Evolutionary conservation across 2,329 filamentous ascomycete genomes (phyloP), one percentile per base, ranked within the genome.

Genomic region (Colletotrichum noveboracense): DNA sequence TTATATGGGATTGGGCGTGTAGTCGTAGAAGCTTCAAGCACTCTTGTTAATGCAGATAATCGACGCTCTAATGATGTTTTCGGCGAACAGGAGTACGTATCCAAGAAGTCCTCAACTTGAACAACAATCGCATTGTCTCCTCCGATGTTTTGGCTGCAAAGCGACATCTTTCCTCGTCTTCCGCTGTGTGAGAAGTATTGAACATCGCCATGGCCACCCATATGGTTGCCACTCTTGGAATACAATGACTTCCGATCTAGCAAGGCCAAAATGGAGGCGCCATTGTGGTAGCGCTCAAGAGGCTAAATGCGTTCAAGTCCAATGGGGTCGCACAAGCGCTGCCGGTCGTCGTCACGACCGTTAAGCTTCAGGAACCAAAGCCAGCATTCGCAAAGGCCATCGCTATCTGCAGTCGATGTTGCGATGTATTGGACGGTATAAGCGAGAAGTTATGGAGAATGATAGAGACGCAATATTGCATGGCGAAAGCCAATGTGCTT

Each of bases 321-420:
- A 48, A n/a, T 0, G 43, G 38, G 3, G 1, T 21, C 18, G 18
- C 18, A 48, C 10, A 13, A 21, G 43, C 43, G 0, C 43, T 13
- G 43, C 43, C 3, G 0, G n/a, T n/a, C 43, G 43, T 48, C 3
- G 9, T 21, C 43, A 21, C 10, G 2, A 13, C n/a, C 10, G 0
- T 13, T 4, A 48, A 21, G 0, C 43, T 21, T 48, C 10, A 48
- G 43, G 3, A 21, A 21, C 7, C 43, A 21, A 7, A 21, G 0
- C 4, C 43, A 21, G 9, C n/a, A 21, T 48, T 21, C 2, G 0
- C 3, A 7, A 21, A 13, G n/a, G 6, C 1, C 10, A 48, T 48
- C n/a, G 10, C n/a, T n/a, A 48, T 48, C 1, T 13, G 43, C 43
- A 48, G 3, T 12, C 21, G 10, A 13, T 21, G n/a, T 4, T 48